These are phyloP conservation scores for Simmondsia chinensis DNA, from an alignment of 148 eudicot species.

Conservation along the genomic window DNA sequence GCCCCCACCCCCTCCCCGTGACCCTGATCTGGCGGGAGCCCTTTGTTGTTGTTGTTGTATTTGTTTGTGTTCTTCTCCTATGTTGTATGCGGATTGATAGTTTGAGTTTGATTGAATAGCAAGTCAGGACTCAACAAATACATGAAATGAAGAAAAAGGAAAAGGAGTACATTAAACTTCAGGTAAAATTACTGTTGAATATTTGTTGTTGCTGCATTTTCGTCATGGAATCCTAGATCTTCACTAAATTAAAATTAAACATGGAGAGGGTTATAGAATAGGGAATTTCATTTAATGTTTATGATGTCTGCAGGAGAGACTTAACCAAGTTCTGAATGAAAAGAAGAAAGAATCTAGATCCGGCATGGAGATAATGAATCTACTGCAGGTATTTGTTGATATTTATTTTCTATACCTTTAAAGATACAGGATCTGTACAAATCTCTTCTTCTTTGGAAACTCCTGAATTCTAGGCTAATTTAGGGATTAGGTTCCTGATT, in stretches of 20 bases:
- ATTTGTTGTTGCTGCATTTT: too few relatives aligned
- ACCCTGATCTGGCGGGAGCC: too few relatives aligned
- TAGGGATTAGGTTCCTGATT: too few relatives aligned
- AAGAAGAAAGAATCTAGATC: slow-evolving; percentile 98
- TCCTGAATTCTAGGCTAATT: too few relatives aligned
- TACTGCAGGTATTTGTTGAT: slow-evolving; percentile 62
- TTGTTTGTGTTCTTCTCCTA: not conserved
- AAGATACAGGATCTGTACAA: too few relatives aligned
- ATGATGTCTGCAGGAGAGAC: slow-evolving; percentile 49
- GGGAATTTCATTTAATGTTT: too few relatives aligned
- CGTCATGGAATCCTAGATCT: too few relatives aligned
- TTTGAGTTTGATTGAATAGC: slow-evolving; percentile 29
- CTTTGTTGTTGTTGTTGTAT: not conserved
- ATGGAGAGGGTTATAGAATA: too few relatives aligned
- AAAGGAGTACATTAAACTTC: slow-evolving; percentile 88
- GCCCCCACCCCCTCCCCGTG: not conserved
- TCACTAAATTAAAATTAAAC: too few relatives aligned
- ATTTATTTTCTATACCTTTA: too few relatives aligned
- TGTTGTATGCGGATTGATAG: slow-evolving; percentile 6
- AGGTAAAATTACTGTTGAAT: slow-evolving; percentile 35
- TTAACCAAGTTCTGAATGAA: slow-evolving; percentile 94
- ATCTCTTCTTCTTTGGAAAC: too few relatives aligned
- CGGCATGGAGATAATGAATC: slow-evolving; percentile 99
- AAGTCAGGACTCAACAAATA: slow-evolving; percentile 90
- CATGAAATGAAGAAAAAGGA: slow-evolving; percentile 99